Conservation (phyloP, 2,329 filamentous ascomycete species). For the Talaromyces marneffei region DNA sequence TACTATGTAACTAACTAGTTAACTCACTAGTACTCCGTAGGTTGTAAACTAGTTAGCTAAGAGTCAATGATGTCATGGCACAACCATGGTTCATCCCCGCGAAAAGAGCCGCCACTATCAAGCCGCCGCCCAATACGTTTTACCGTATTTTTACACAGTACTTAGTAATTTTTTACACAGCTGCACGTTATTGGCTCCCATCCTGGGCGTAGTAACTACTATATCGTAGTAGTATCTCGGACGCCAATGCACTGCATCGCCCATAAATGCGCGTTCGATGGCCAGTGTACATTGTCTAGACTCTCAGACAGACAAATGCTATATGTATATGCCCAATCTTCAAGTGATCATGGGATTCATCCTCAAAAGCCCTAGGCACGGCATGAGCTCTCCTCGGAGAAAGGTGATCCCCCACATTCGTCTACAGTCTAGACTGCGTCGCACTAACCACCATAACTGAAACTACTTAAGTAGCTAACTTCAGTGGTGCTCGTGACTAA, state of each 20-base stretch:
- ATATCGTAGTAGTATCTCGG: too few relatives aligned
- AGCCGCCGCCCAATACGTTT: neutral
- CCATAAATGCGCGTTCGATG: too few relatives aligned
- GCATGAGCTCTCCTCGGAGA: neutral
- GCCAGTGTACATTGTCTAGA: neutral
- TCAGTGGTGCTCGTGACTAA: neutral
- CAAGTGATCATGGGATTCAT: neutral
- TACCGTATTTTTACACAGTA: neutral
- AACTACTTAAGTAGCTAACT: too few relatives aligned
- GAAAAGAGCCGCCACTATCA: neutral
- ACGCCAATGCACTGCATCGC: too few relatives aligned
- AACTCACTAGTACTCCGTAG: too few relatives aligned
- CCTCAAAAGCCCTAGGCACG: neutral
- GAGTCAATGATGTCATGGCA: neutral
- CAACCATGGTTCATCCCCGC: neutral
- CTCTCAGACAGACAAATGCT: neutral
- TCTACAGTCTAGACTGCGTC: neutral
- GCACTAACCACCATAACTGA: too few relatives aligned
- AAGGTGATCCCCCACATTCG: neutral
- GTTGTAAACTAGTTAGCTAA: too few relatives aligned
- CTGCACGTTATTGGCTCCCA: too few relatives aligned
- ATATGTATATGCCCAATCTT: neutral
- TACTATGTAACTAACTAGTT: too few relatives aligned
- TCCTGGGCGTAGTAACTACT: too few relatives aligned
- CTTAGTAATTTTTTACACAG: too few relatives aligned